A percentile compares a stretch with the other conserved stretches of the same genome.
Conservation (phyloP, 345 rosid species). For the Citrus cavaleriei region DNA sequence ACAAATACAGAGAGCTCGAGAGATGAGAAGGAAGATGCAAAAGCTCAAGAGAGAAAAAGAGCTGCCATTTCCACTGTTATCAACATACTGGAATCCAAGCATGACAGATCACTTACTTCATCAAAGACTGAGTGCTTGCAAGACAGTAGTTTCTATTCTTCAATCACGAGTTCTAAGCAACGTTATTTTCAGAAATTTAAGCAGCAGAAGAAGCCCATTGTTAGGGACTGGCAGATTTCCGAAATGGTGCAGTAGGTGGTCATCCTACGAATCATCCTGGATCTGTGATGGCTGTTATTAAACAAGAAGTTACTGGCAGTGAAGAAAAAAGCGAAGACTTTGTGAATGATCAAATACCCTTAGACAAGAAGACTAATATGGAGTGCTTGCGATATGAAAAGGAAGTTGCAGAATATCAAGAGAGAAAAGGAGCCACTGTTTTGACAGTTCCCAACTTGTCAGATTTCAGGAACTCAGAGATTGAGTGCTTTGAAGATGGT, state of each 20-base stretch:
- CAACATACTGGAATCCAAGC: not conserved
- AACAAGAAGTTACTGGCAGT: not conserved
- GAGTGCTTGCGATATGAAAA: not conserved
- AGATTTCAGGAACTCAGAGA: not conserved
- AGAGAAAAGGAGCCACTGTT: not conserved
- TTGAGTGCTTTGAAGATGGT: not conserved
- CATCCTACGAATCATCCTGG: not conserved
- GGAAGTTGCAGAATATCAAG: not conserved
- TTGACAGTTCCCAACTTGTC: not conserved
- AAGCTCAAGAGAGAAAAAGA: not conserved
- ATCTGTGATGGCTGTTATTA: not conserved
- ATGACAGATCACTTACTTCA: not conserved
- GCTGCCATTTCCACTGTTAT: not conserved
- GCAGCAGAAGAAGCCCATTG: not conserved
- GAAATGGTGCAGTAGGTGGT: conserved; percentile 16
- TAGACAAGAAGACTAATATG: not conserved
- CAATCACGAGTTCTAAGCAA: not conserved
- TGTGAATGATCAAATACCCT: not conserved
- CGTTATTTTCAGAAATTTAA: conserved; percentile 3
- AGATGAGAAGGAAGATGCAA: not conserved
- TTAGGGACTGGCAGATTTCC: conserved; percentile 2
- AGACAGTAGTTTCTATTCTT: not conserved
- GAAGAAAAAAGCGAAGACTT: not conserved
- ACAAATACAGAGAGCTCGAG: not conserved
- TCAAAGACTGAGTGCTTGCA: not conserved